Evolutionary conservation across 2,329 filamentous ascomycete genomes (phyloP), one percentile per base, ranked within the genome.

Genomic region (Ambrosiella beaveri): DNA sequence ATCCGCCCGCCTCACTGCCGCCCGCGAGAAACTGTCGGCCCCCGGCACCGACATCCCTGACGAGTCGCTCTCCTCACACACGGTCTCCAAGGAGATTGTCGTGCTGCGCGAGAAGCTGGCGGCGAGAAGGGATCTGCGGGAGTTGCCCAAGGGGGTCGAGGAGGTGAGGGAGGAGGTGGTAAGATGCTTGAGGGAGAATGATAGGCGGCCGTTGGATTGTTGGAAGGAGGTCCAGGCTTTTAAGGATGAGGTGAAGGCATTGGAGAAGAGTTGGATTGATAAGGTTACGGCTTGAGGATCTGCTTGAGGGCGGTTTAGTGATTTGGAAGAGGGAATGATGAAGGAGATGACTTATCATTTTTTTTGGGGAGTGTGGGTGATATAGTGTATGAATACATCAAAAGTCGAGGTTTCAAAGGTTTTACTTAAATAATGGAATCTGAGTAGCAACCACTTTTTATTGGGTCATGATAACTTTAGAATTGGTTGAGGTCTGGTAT

Each of bases 191-290:
- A 76, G 86, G 62, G 77, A 84, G 66, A 84, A 96, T 70, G 90
- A 96, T 71, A 78, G 88, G 63, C 79, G 88, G 69, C 90, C 91
- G 68, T 74, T 96, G 68, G 87, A 96, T 74, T 97, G 91, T 78
- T 96, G 87, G 86, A 79, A 83, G 71, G 89, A 96, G 78, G 88
- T 96, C 27, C 85, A 94, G 73, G 76, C 75, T 17, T 97, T 97
- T 71, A 95, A 90, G 80, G 78, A 79, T 65, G 88, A 95, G 76
- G 90, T 97, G 55, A 81, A 86, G 64, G 82, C 81, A 73, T 71
- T 96, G 71, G 91, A 96, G 79, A 84, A 81, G 71, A 77, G 76
- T 35, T 97, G 94, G 81, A 88, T 96, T 40, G 85, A 94, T 67
- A 88, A 84, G 73, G 82, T 94, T 58, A 78, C 50, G 36, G 59